Evolutionary conservation across 2,329 filamentous ascomycete species (phyloP).

Genomic region (Davidsoniella virescens): DNA sequence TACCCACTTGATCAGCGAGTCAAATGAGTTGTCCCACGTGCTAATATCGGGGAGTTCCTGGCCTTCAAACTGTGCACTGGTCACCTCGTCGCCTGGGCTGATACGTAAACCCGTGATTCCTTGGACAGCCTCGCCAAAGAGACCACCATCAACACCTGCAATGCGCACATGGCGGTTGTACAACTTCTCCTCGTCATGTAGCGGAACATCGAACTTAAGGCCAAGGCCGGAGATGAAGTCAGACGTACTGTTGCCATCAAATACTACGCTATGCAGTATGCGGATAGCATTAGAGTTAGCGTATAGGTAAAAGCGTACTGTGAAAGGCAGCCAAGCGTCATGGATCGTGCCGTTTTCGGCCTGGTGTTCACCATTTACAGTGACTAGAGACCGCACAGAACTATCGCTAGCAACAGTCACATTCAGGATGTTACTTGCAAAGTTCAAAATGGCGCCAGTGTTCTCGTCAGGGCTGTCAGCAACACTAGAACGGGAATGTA

Average conservation of each 20-base stretch:
- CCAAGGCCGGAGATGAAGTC: constrained; percentile 40
- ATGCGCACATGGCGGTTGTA: constrained; percentile 44
- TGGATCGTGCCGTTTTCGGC: constrained; percentile 11
- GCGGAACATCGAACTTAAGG: constrained; percentile 37
- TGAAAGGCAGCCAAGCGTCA: constrained; percentile 36
- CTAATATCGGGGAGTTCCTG: constrained; percentile 25
- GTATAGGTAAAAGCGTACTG: constrained; percentile 40
- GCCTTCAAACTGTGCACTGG: constrained; percentile 34
- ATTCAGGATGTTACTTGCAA: constrained; percentile 34
- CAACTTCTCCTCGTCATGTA: constrained; percentile 29
- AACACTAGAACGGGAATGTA: constrained; percentile 34
- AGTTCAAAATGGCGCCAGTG: constrained; percentile 26
- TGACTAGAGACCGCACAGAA: constrained; percentile 31
- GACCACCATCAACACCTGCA: constrained; percentile 35
- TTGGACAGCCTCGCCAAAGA: constrained; percentile 41
- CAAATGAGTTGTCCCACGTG: constrained; percentile 31
- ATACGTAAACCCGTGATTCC: constrained; percentile 41
- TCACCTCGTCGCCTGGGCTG: constrained; percentile 34
- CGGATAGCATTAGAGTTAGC: constrained; percentile 37
- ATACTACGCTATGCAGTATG: constrained; percentile 39
- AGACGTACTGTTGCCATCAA: constrained; percentile 30
- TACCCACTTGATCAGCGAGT: constrained; percentile 35
- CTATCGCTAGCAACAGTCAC: constrained; percentile 29
- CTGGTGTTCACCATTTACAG: constrained; percentile 24
- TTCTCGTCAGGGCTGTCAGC: constrained; percentile 24